Percentiles rank a stretch among this genome's conserved stretches.
Evolutionary conservation across 768 basidiomycete species (phyloP).

Genomic region (Lactarius hengduanensis): DNA sequence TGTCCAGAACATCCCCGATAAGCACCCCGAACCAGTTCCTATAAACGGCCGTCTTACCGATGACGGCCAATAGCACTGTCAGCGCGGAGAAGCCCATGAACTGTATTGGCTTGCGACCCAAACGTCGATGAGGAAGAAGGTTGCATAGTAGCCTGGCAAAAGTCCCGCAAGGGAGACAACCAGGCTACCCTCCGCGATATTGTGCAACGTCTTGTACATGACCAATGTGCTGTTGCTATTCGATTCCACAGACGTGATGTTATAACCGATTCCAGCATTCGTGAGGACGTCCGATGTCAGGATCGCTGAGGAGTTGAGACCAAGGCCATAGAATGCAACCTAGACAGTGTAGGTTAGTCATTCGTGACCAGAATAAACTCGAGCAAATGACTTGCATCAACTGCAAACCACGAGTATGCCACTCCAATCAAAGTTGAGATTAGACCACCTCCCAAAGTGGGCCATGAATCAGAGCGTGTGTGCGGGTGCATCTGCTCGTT

Average conservation of each 20-base stretch:
- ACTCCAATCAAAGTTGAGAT: constrained; percentile 78
- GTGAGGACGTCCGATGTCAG: constrained; percentile 47
- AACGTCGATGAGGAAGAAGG: constrained; percentile 63
- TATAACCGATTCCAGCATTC: constrained; percentile 56
- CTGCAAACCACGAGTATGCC: constrained; percentile 85
- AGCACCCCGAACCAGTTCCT: constrained; percentile 33
- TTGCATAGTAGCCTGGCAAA: constrained; percentile 73
- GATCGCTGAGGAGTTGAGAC: constrained; percentile 77
- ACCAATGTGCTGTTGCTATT: not conserved
- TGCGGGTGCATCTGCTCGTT: constrained; percentile 71
- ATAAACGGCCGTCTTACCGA: constrained; percentile 49
- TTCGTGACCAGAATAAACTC: not conserved
- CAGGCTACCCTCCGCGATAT: constrained; percentile 69
- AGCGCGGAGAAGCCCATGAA: constrained; percentile 70
- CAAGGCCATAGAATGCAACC: constrained; percentile 88
- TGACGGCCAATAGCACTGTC: constrained; percentile 60
- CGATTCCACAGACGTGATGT: constrained; percentile 28
- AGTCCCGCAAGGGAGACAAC: constrained; percentile 75
- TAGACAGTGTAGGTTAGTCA: constrained; percentile 31
- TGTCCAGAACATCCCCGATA: constrained; percentile 29
- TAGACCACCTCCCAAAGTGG: constrained; percentile 71
- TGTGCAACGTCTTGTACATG: constrained; percentile 54
- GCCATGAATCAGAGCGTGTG: constrained; percentile 54
- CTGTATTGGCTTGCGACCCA: constrained; percentile 84
- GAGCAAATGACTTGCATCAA: constrained; percentile 57